phyloP scores from a whole-genome alignment of 768 basidiomycete genomes.

The Paxillus rubicundulus region DNA sequence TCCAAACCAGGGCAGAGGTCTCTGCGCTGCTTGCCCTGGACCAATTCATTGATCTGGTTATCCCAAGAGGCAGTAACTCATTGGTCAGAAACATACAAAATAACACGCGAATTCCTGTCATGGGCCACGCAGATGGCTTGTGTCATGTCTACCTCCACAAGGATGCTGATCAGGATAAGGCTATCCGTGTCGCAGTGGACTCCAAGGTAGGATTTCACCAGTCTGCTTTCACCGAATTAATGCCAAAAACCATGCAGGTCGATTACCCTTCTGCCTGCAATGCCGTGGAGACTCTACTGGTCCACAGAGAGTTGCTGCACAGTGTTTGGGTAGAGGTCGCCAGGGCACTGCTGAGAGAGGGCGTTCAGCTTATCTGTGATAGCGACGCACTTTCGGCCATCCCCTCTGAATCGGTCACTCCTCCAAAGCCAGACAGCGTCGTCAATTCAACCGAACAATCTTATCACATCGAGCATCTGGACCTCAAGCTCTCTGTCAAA shows the following conservation, averaged over 20 bases:
- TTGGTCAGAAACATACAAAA: slow-evolving; percentile 89
- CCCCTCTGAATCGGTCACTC: slow-evolving; percentile 31
- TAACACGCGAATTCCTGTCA: slow-evolving; percentile 89
- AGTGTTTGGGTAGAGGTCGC: slow-evolving; percentile 85
- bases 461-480: slow-evolving; percentile 87
- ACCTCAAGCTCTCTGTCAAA: slow-evolving; percentile 78
- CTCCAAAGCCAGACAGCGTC: slow-evolving; percentile 41
- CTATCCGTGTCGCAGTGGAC: slow-evolving; percentile 79
- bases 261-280: slow-evolving; percentile 98
- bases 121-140: slow-evolving; percentile 98
- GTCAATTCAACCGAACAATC: slow-evolving; percentile 58
- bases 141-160: slow-evolving; percentile 91
- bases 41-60: slow-evolving; percentile 93
- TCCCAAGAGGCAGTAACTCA: slow-evolving; percentile 91
- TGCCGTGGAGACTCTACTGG: slow-evolving; percentile 81
- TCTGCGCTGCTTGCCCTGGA: slow-evolving; percentile 83
- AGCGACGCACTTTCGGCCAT: slow-evolving; percentile 57
- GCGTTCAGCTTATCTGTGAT: slow-evolving; percentile 83
- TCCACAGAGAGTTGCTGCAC: slow-evolving; percentile 70
- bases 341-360: slow-evolving; percentile 58
- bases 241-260: slow-evolving; percentile 44
- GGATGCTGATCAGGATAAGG: slow-evolving; percentile 73
- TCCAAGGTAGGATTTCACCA: slow-evolving; percentile 65
- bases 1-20: slow-evolving; percentile 90
- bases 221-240: neutral